These are phyloP conservation scores for Exophiala calicioides DNA, from an alignment of 2,329 filamentous ascomycete genomes.

Conservation along the genomic window DNA sequence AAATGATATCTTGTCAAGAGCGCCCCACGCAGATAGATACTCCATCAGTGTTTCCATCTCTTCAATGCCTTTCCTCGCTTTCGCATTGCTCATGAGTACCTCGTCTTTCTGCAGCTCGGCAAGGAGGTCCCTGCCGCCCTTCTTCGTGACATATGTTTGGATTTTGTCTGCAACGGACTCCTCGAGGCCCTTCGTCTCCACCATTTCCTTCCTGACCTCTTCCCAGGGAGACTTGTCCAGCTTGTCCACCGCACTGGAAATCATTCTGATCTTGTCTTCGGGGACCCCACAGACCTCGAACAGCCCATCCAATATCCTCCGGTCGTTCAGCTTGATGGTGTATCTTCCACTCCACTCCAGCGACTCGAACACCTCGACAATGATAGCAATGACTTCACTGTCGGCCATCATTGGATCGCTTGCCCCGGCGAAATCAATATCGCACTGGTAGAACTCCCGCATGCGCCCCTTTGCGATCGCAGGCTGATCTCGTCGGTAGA, in stretches of 20 bases:
- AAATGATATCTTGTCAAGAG: conserved; percentile 75
- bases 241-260: conserved; percentile 93
- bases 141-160: conserved; percentile 77
- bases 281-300: conserved; percentile 91
- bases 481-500: conserved; percentile 78
- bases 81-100: conserved; percentile 67
- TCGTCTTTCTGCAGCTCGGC: conserved; percentile 68
- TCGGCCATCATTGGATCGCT: conserved; percentile 87
- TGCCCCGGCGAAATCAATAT: conserved; percentile 86
- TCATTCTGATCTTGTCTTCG: conserved; percentile 79
- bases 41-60: conserved; percentile 80
- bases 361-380: conserved; percentile 80
- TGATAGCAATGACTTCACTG: conserved; percentile 81
- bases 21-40: conserved; percentile 77
- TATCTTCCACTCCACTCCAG: conserved; percentile 73
- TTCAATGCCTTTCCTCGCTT: conserved; percentile 74
- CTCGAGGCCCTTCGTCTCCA: conserved; percentile 82
- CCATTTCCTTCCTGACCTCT: conserved; percentile 90
- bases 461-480: conserved; percentile 89
- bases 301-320: conserved; percentile 88
- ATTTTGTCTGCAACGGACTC: conserved; percentile 80
- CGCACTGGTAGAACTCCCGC: conserved; percentile 96
- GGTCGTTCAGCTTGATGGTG: conserved; percentile 93
- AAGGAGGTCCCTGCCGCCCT: conserved; percentile 73
- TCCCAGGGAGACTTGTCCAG: conserved; percentile 89